A percentile compares a stretch with the other conserved stretches of the same genome.
Conservation (phyloP, 768 basidiomycete genomes). For the Hirschioporus abietinus region DNA sequence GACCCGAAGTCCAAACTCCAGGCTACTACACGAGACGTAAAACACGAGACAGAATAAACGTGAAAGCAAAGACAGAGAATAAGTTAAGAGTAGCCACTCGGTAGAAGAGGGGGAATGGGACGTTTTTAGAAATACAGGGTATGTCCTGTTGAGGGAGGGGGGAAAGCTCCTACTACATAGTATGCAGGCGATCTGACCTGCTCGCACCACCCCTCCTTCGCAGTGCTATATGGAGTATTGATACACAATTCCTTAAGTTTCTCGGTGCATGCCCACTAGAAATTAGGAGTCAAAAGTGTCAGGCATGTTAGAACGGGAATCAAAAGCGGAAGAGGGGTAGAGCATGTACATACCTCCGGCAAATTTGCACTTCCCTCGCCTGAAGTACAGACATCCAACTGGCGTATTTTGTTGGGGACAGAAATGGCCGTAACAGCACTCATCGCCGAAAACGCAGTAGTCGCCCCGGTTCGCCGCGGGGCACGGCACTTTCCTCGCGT, state of each 20-base stretch:
- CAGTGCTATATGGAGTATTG: neutral
- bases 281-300: neutral
- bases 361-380: conserved; percentile 58
- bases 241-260: neutral
- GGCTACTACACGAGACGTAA: neutral
- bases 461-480: conserved; percentile 55
- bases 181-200: neutral
- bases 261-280: neutral
- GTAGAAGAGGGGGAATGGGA: neutral
- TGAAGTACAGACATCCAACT: conserved; percentile 41
- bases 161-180: neutral
- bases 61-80: neutral
- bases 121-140: neutral
- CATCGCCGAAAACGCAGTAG: conserved; percentile 52
- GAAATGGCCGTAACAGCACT: conserved; percentile 40
- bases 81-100: neutral
- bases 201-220: neutral
- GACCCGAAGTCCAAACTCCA: neutral
- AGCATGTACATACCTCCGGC: conserved; percentile 40
- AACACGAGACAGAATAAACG: no score
- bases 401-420: conserved; percentile 17
- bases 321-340: neutral
- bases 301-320: neutral
- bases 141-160: neutral
- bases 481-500: conserved; percentile 61